Evolutionary conservation across 2,329 filamentous ascomycete species (phyloP).

Genomic region (Coniochaeta sp.): DNA sequence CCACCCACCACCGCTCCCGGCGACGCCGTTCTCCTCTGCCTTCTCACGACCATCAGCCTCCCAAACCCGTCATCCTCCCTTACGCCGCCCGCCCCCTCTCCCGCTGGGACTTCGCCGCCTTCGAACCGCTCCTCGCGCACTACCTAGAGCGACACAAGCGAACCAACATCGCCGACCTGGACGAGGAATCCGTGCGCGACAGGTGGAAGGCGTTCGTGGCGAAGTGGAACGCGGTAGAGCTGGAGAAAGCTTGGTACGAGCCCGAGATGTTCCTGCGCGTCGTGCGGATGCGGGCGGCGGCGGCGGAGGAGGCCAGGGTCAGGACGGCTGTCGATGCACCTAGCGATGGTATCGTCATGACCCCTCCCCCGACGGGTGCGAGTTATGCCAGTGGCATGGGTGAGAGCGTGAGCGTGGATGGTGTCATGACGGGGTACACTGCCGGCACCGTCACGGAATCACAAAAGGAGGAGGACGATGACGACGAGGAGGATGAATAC

Average conservation of each 20-base stretch:
- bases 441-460: slow-evolving; percentile 4
- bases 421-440: background rate
- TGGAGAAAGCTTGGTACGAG: slow-evolving; percentile 92
- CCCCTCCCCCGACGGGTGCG: slow-evolving; percentile 10
- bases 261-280: slow-evolving; percentile 52
- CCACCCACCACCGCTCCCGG: background rate
- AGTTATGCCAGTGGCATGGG: slow-evolving; percentile 8
- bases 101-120: slow-evolving; percentile 60
- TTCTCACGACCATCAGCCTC: background rate
- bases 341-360: slow-evolving; percentile 13
- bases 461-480: slow-evolving; percentile 30
- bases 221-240: slow-evolving; percentile 86
- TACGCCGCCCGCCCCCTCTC: slow-evolving; percentile 58
- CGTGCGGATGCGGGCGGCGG: slow-evolving; percentile 31
- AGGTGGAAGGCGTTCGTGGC: slow-evolving; percentile 89
- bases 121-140: slow-evolving; percentile 68
- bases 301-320: slow-evolving; percentile 22
- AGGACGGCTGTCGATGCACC: no score
- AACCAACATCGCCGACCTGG: slow-evolving; percentile 59
- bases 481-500: slow-evolving; percentile 56
- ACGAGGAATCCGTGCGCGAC: slow-evolving; percentile 55
- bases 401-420: background rate
- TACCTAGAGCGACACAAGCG: slow-evolving; percentile 88
- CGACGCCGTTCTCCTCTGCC: slow-evolving; percentile 15
- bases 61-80: slow-evolving; percentile 45